Percentiles rank a stretch among this genome's conserved stretches.
Conservation (phyloP, 2,329 filamentous ascomycete genomes). For the Calonectria pseudoturangicola region DNA sequence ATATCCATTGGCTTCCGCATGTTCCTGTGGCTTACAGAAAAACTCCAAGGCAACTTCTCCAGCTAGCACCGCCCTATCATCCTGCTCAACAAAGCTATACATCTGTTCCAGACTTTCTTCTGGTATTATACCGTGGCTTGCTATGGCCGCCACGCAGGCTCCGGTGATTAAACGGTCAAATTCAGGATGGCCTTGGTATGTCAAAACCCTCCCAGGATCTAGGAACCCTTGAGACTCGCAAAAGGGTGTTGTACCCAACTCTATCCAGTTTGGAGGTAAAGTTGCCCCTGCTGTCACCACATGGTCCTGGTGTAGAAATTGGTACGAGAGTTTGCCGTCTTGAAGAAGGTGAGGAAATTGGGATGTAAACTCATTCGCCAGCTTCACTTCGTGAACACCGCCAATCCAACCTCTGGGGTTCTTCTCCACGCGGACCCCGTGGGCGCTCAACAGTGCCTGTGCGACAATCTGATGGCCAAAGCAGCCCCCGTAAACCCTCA, state of each 20-base stretch:
- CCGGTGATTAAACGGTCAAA: background rate
- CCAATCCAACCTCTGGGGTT: slow-evolving; percentile 14
- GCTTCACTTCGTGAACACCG: slow-evolving; percentile 10
- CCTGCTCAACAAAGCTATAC: background rate
- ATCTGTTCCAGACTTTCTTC: background rate
- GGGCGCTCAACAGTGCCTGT: background rate
- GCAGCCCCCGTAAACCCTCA: slow-evolving; percentile 13
- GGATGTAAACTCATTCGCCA: background rate
- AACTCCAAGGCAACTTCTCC: slow-evolving; percentile 20
- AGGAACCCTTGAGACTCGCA: slow-evolving; percentile 13
- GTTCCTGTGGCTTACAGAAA: background rate
- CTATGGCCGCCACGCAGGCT: background rate
- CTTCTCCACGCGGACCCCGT: slow-evolving; percentile 17
- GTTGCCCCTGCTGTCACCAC: background rate
- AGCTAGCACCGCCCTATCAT: background rate
- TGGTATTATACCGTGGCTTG: background rate
- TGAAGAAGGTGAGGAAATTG: slow-evolving; percentile 4
- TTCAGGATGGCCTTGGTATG: slow-evolving; percentile 14
- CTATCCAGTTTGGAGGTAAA: slow-evolving; percentile 6
- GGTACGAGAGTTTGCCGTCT: slow-evolving; percentile 7
- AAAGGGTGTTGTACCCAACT: background rate
- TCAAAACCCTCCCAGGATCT: slow-evolving; percentile 17
- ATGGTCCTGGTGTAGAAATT: slow-evolving; percentile 20
- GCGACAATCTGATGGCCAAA: slow-evolving; percentile 20
- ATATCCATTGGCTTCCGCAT: background rate